Base-by-base conservation (phyloP, 768 basidiomycete genomes). In the Xerocomus spinulosus region DNA sequence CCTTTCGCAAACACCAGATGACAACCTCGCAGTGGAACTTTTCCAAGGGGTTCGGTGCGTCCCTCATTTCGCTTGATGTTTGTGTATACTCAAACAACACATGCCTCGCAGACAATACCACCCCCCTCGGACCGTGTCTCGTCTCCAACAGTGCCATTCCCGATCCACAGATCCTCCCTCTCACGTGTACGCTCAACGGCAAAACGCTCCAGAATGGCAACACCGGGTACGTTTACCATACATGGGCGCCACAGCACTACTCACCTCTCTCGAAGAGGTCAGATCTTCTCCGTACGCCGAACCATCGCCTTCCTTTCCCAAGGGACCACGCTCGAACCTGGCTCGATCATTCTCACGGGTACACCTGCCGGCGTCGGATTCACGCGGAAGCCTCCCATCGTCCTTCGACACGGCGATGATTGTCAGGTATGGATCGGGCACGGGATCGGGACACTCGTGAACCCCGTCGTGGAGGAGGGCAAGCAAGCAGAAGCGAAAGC, bases 301-400 rank as follows among this genome's bases (percentile, higher is more conserved):
- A 88, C 88, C 1, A 73, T 93, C 36, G 73, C 89, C 0, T 87
- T 82, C 73, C 80, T 93, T 37, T 90, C 87, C 0, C 87, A 91
- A 60, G 87, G 81, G 4, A 92, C 89, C 6, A 92, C 90, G 0
- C 79, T 93, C 17, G 80, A 80, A 55, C 83, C 87, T 0, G 90
- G 91, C 0, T 81, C 86, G 1, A 72, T 92, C 58, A 92, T 92
- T 57, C 75, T 92, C 55, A 93, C 91, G 2, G 85, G 85, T 5
- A 87, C 86, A 29, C 88, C 87, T 2, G 82, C 84, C 48, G 90
- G 88, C 20, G 87, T 91, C 13, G 91, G 91, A 2, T 91, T 84
- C 55, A 82, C 80, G 32, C 80, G 77, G 66, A 80, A 81, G 40
- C 88, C 89, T 1, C 75, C 82, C 2, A 38, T 84, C 21, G 85